These are phyloP conservation scores for Vigna trinervia DNA, from an alignment of 306 rosid genomes.

Conservation along the genomic window DNA sequence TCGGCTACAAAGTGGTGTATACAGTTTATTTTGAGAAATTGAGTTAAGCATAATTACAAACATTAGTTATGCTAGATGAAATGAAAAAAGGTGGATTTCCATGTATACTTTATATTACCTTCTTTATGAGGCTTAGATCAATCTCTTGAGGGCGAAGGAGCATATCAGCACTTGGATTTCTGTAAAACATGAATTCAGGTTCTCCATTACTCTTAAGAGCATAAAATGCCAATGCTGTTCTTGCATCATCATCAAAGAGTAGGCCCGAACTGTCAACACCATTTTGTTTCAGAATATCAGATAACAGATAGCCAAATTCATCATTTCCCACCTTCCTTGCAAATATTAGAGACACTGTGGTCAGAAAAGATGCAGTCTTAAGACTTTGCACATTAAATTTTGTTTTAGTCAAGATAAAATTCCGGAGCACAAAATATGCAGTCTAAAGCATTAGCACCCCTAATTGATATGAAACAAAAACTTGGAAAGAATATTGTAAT, in stretches of 20 bases:
- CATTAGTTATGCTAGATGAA: neutral
- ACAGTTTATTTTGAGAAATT: no score
- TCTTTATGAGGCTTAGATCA: slow-evolving; percentile 35
- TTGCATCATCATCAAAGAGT: slow-evolving; percentile 41
- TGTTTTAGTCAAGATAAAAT: neutral
- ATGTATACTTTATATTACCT: slow-evolving; percentile 33
- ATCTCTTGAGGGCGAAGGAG: slow-evolving; percentile 44
- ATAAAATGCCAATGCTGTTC: slow-evolving; percentile 49
- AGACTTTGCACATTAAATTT: neutral
- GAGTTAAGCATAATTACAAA: neutral
- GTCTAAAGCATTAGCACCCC: no score
- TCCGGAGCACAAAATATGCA: neutral
- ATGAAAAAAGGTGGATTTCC: neutral
- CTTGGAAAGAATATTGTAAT: neutral
- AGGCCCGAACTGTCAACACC: slow-evolving; percentile 52
- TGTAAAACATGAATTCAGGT: slow-evolving; percentile 45
- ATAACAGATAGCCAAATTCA: slow-evolving; percentile 50
- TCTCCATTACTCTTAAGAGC: slow-evolving; percentile 40
- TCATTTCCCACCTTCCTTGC: slow-evolving; percentile 50
- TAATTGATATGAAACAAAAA: neutral
- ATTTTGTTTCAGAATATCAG: slow-evolving; percentile 51
- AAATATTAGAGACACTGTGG: slow-evolving; percentile 41
- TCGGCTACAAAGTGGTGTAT: no score
- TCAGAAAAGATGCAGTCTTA: slow-evolving; percentile 23
- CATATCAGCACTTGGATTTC: slow-evolving; percentile 53